Evolutionary conservation across 345 rosid genomes (phyloP), one percentile per base, ranked within the genome.

Genomic region (Mallotus nudiflorus): DNA sequence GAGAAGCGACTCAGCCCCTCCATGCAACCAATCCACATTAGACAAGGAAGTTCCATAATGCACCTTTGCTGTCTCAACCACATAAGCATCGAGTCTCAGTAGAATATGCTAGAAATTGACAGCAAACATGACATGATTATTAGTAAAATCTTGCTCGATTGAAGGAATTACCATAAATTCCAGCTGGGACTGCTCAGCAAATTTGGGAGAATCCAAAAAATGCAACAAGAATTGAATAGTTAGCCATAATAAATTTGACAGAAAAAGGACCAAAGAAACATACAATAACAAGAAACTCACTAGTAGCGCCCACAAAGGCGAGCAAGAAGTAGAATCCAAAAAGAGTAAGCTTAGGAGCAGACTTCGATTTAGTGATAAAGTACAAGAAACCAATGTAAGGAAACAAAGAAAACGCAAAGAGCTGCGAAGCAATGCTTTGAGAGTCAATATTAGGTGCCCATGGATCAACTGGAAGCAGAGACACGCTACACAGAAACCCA

Each of bases 271-370:
- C 3, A 33, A 7, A 16, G 19, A 59, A 22, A 12, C 25, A 29
- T 15, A 25, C 18, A 62, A 6, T n/a, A n/a, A n/a, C n/a, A n/a
- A 71, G 64, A 66, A 61, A 85, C 96, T 83, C 62, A 94, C 97
- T 87, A 65, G 97, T 86, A 50, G 97, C 96, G 14, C 93, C 96
- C 25, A 89, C 97, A 50, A 93, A 91, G 54, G 86, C 95, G 51
- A 90, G 97, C 85, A 88, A 83, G 89, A 94, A 91, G 81, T 86
- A 91, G 93, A 91, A 89, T 8, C 98, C 96, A 66, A 94, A 94
- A 19, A 91, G 95, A 62, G 97, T 90, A 63, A 86, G 95, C 62
- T 85, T 84, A 11, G 96, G 96, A 69, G 96, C 83, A 35, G 97
- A 67, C 85, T 86, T 91, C 40, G 97, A 94, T 76, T 86, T 89